Evolutionary conservation across 2,329 filamentous ascomycete species (phyloP).

Genomic region (Fulvia fulva): DNA sequence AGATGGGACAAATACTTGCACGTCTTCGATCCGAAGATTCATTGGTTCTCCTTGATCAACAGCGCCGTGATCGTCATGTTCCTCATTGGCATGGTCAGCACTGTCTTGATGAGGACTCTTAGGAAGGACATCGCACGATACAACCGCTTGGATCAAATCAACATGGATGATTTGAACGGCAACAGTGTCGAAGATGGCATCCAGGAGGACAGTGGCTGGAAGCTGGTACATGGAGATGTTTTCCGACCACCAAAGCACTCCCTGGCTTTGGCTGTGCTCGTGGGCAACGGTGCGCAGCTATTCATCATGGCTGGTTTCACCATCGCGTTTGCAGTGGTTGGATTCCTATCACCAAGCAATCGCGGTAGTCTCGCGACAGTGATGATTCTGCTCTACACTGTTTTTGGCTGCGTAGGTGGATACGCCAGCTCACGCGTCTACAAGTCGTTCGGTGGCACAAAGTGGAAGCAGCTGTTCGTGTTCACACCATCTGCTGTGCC

Average conservation of each 20-base stretch:
- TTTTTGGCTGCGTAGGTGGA: slow-evolving; percentile 88
- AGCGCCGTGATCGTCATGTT: slow-evolving; percentile 93
- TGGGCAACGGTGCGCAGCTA: slow-evolving; percentile 91
- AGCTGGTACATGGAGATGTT: slow-evolving; percentile 94
- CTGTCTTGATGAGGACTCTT: slow-evolving; percentile 82
- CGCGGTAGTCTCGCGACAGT: slow-evolving; percentile 90
- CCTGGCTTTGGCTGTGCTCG: slow-evolving; percentile 77
- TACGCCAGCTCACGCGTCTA: slow-evolving; percentile 88
- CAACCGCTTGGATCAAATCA: slow-evolving; percentile 88
- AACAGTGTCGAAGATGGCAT: slow-evolving; percentile 80
- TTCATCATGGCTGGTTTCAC: slow-evolving; percentile 97
- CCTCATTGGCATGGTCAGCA: slow-evolving; percentile 83
- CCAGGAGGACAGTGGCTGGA: slow-evolving; percentile 98
- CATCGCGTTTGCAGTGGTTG: slow-evolving; percentile 86
- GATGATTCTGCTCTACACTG: slow-evolving; percentile 86
- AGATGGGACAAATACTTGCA: slow-evolving; percentile 99
- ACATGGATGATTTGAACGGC: slow-evolving; percentile 81
- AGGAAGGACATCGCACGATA: slow-evolving; percentile 95
- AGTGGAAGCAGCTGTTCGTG: slow-evolving; percentile 90
- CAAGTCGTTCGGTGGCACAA: slow-evolving; percentile 86
- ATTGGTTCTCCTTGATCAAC: slow-evolving; percentile 98
- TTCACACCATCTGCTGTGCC: slow-evolving; percentile 84
- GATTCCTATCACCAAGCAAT: slow-evolving; percentile 93
- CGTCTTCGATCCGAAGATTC: slow-evolving; percentile 95
- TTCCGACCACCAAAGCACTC: slow-evolving; percentile 84